phyloP scores from a whole-genome alignment of 495 filamentous ascomycete species.

The Mycothermus thermophilus region DNA sequence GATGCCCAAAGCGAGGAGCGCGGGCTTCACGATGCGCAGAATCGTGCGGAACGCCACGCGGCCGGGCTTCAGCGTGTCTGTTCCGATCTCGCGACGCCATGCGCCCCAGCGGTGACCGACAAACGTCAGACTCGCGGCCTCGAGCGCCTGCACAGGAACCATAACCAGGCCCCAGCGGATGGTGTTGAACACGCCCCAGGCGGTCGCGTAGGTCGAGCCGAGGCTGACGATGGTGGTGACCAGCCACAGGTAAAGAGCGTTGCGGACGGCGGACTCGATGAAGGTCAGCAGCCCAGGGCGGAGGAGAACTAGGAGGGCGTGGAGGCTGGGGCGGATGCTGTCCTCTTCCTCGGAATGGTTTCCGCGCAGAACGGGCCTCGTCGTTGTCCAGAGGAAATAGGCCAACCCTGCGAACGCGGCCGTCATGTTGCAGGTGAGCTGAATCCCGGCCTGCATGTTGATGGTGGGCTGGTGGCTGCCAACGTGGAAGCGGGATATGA shows the following conservation, averaged over 20 bases:
- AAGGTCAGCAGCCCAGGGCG: not conserved
- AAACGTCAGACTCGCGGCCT: conserved; percentile 51
- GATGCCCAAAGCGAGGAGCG: conserved; percentile 37
- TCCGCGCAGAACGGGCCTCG: not conserved
- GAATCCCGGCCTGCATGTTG: conserved; percentile 49
- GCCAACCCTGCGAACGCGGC: not conserved
- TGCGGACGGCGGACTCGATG: conserved; percentile 2
- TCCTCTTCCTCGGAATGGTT: not conserved
- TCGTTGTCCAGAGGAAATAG: conserved; percentile 23
- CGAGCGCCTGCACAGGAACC: conserved; percentile 57
- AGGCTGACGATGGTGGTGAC: conserved; percentile 49
- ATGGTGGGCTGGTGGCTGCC: not conserved
- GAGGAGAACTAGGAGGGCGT: not conserved
- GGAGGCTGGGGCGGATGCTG: not conserved
- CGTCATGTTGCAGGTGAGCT: conserved; percentile 36
- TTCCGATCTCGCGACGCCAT: conserved; percentile 35
- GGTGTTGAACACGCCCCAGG: conserved; percentile 63
- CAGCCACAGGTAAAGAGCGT: conserved; percentile 53
- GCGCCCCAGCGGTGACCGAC: conserved; percentile 55
- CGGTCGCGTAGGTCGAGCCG: conserved; percentile 52
- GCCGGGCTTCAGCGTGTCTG: conserved; percentile 23
- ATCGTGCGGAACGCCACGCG: conserved; percentile 25
- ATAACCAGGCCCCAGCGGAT: conserved; percentile 70
- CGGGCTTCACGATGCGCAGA: conserved; percentile 36
- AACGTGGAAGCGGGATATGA: conserved; percentile 1